Conservation (phyloP, 441 rosid species). For the Erysimum pusillum region DNA sequence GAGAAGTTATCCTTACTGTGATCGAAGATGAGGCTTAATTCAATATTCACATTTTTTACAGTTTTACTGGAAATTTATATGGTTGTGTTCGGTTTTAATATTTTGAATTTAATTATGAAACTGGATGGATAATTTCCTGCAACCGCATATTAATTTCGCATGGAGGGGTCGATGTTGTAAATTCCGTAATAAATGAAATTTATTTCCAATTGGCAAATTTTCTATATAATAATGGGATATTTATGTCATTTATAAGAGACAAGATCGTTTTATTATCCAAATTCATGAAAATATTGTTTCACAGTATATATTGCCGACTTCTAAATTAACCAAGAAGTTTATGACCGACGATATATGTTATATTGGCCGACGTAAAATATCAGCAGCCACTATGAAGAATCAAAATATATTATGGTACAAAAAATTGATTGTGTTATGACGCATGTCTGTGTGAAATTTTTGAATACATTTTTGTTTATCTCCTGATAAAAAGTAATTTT, state of each 20-base stretch:
- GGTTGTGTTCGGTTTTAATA: not conserved
- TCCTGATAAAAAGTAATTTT: not conserved
- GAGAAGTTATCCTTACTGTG: conserved; percentile 60
- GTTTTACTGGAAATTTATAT: conserved; percentile 42
- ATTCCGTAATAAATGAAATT: conserved; percentile 44
- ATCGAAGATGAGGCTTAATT: conserved; percentile 43
- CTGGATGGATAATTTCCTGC: conserved; percentile 35
- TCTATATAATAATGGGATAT: conserved; percentile 36
- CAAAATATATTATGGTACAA: not conserved
- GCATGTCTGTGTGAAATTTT: not conserved
- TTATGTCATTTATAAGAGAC: conserved; percentile 25
- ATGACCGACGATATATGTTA: not conserved
- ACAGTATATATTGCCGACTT: not conserved
- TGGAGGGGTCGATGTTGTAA: conserved; percentile 46
- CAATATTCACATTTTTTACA: conserved; percentile 38
- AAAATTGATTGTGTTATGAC: conserved; percentile 1
- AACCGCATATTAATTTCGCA: conserved; percentile 36
- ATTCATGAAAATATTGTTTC: conserved; percentile 7
- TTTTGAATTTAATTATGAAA: not conserved
- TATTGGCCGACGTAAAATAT: not conserved
- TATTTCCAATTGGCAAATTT: conserved; percentile 35
- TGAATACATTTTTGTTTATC: not conserved
- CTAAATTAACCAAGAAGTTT: not conserved
- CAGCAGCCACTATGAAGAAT: conserved; percentile 1
- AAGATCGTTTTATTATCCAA: conserved; percentile 31